Conservation (phyloP, 345 rosid genomes). For the Gynandropsis gynandra region DNA sequence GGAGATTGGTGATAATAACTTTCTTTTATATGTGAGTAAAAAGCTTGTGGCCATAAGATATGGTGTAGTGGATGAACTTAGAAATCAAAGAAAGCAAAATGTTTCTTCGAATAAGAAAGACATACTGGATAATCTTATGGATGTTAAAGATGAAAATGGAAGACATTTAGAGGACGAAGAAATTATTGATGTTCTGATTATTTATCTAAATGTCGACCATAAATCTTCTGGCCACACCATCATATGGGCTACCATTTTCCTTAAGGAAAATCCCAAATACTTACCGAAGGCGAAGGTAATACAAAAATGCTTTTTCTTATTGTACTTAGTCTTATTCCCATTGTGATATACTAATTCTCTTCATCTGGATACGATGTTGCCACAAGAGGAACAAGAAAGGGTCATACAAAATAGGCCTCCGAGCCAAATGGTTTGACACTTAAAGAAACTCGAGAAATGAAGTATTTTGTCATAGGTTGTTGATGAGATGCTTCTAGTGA, state of each 20-base stretch:
- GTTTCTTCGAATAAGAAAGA: constrained; percentile 35
- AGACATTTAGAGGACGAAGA: constrained; percentile 55
- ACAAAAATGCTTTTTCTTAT: background rate
- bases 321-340: constrained; percentile 2
- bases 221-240: constrained; percentile 83
- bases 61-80: constrained; percentile 47
- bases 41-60: constrained; percentile 56
- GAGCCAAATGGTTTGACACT: constrained; percentile 45
- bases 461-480: constrained; percentile 73
- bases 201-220: constrained; percentile 89
- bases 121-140: constrained; percentile 70
- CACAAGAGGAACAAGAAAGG: constrained; percentile 66
- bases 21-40: constrained; percentile 57
- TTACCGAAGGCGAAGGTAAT: constrained; percentile 58
- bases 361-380: background rate
- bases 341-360: background rate
- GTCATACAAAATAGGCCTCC: constrained; percentile 36
- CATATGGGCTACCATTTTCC: constrained; percentile 74
- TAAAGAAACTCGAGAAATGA: constrained; percentile 67
- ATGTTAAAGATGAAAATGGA: constrained; percentile 62
- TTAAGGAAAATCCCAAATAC: constrained; percentile 61
- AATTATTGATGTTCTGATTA: constrained; percentile 65
- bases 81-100: constrained; percentile 29
- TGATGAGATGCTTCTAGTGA: constrained; percentile 73
- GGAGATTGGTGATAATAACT: background rate